Evolutionary conservation across 176 grass and related monocot genomes (phyloP).

Genomic region (Paspalum vaginatum): DNA sequence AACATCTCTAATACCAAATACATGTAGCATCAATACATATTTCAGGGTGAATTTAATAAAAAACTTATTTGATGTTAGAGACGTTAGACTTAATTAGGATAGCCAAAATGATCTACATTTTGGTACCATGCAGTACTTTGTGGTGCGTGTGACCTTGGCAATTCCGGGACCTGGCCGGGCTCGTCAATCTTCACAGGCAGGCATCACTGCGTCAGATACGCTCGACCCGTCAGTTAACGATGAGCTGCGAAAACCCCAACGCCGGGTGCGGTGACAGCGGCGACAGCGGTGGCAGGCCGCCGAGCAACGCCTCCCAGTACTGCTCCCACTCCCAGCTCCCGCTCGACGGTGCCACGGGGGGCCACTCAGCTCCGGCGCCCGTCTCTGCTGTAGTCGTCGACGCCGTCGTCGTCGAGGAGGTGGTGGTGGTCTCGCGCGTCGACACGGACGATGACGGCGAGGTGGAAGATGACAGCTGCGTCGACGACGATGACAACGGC

Average conservation of each 20-base stretch:
- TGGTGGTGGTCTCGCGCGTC: constrained; percentile 23
- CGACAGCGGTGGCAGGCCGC: constrained; percentile 40
- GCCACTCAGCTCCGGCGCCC: not conserved
- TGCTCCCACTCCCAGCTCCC: constrained; percentile 44
- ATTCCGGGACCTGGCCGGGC: too few relatives aligned
- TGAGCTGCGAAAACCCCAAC: constrained; percentile 49
- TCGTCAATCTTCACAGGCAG: too few relatives aligned
- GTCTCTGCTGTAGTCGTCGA: not conserved
- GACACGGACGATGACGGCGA: constrained; percentile 28
- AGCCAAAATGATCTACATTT: too few relatives aligned
- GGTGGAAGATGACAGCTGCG: not conserved
- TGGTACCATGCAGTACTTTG: too few relatives aligned
- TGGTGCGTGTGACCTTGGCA: too few relatives aligned
- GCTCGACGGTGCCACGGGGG: constrained; percentile 42
- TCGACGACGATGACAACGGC: not conserved
- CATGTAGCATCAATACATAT: too few relatives aligned
- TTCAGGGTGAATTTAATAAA: too few relatives aligned
- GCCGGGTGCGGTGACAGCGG: constrained; percentile 52
- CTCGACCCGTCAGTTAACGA: constrained; percentile 31
- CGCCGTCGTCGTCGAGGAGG: constrained; percentile 34
- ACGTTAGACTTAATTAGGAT: too few relatives aligned
- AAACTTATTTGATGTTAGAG: too few relatives aligned
- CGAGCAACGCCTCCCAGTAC: constrained; percentile 54
- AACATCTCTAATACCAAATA: too few relatives aligned
- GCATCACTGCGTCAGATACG: too few relatives aligned